These are phyloP conservation scores for Melanopsichium pennsylvanicum DNA, from an alignment of 1,284 basidiomycete species.

Conservation along the genomic window DNA sequence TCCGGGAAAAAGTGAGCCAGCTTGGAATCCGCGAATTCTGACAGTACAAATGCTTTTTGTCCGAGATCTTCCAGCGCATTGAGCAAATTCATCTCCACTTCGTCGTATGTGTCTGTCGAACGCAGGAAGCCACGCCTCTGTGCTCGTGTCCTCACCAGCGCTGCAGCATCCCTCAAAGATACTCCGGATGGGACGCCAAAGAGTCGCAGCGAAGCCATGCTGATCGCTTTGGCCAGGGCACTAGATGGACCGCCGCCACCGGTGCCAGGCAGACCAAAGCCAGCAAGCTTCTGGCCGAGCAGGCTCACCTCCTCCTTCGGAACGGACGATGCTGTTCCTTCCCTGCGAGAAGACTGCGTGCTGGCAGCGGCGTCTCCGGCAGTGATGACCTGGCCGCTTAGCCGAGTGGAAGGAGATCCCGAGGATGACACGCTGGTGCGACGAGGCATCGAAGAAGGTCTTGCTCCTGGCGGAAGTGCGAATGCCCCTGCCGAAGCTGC, in stretches of 20 bases:
- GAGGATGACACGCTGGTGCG: conserved; percentile 46
- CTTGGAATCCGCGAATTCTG: conserved; percentile 91
- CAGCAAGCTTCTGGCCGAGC: conserved; percentile 32
- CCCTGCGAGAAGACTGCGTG: conserved; percentile 22
- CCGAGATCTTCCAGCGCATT: conserved; percentile 82
- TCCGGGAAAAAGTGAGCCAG: conserved; percentile 76
- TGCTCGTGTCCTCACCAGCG: conserved; percentile 59
- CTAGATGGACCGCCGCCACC: conserved; percentile 35
- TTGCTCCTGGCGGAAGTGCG: conserved; percentile 48
- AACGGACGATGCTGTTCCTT: conserved; percentile 5
- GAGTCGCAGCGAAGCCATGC: conserved; percentile 85
- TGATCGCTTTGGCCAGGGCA: conserved; percentile 78
- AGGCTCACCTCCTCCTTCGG: conserved; percentile 39
- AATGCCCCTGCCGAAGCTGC: conserved; percentile 41
- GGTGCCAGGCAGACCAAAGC: conserved; percentile 16
- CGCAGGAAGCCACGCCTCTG: conserved; percentile 44
- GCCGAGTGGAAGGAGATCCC: conserved; percentile 40
- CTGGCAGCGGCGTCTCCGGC: conserved; percentile 27
- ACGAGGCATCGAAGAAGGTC: conserved; percentile 40
- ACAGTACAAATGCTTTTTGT: conserved; percentile 92
- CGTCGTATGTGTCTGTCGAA: conserved; percentile 35
- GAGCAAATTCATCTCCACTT: conserved; percentile 77
- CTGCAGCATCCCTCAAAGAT: conserved; percentile 52
- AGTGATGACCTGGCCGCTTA: conserved; percentile 31
- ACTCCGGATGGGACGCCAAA: conserved; percentile 74